Conservation (phyloP, 768 basidiomycete species). For the Serendipita sp. region DNA sequence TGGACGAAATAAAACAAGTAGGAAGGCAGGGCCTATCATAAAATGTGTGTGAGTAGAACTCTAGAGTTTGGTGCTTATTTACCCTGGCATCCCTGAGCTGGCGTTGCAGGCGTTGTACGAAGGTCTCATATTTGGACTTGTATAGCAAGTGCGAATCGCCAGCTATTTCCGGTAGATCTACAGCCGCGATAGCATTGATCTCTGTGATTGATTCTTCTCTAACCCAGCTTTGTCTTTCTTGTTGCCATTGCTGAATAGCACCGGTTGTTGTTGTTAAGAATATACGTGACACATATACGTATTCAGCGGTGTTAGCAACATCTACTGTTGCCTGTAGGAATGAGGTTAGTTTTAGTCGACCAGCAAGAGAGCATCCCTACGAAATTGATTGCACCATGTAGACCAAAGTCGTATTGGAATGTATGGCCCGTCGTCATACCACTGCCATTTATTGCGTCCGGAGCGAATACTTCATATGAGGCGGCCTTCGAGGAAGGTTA, state of each 20-base stretch:
- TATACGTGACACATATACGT: conserved; percentile 26
- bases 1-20: conserved; percentile 50
- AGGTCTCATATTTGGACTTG: conserved; percentile 28
- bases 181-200: conserved; percentile 47
- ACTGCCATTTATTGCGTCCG: conserved; percentile 30
- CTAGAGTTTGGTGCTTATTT: not conserved
- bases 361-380: conserved; percentile 25
- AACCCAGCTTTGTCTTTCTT: conserved; percentile 46
- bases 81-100: conserved; percentile 50
- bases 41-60: not conserved
- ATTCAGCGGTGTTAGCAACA: conserved; percentile 25
- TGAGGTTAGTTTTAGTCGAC: not conserved
- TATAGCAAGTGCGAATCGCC: conserved; percentile 20
- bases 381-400: conserved; percentile 52
- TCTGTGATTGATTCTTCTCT: conserved; percentile 67
- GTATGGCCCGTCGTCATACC: conserved; percentile 35
- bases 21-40: conserved; percentile 44
- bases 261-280: conserved; percentile 60
- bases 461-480: conserved; percentile 36
- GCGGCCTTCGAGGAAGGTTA: conserved; percentile 28
- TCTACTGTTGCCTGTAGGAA: conserved; percentile 36
- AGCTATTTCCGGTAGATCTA: conserved; percentile 58
- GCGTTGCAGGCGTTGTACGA: conserved; percentile 33
- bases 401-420: conserved; percentile 48
- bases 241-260: conserved; percentile 58